Base-by-base conservation (phyloP, 495 filamentous ascomycete genomes). In the Penicillium atrosanguineum region DNA sequence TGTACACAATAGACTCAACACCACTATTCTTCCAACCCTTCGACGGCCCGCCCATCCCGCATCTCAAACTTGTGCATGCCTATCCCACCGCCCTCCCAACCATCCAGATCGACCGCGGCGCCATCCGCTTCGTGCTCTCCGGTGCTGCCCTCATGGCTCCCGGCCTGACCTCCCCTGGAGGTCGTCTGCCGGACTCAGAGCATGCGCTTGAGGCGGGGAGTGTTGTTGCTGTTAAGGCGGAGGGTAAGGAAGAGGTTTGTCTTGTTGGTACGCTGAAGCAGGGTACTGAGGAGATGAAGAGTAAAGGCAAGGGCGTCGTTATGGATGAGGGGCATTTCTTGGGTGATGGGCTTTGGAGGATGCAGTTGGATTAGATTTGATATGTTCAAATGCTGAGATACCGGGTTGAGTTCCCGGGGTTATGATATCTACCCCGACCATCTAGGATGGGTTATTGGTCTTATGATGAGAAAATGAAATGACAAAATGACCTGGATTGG, bases 141-240 rank as follows among this genome's bases (percentile, higher is more conserved):
- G 94, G 94, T 20, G 94, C 94, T 0, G 87, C 92, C 48, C 84
- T 98, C 40, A 98, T 98, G 94, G 91, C 88, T 12, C 94, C 94
- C 0, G 94, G 94, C 0, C 66, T 97, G 53, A 98, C 94, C 7
- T 87, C 82, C 8, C 66, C 85, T 0, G 94, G 95, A 1, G 94
- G 94, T 0, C 62, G 84, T 28, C 69, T 98, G 59, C 94, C 91
- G 25, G 78, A 73, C 46, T 65, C 74, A 26, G 77, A 82, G 50
- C 43, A 72, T 45, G 74, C 69, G 59, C 57, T 96, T 52, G 79
- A 86, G 63, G 83, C 84, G 50, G 93, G 92, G 3, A 79, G 84
- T 64, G 86, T 95, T 46, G 95, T 95, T 19, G 89, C 89, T 15
- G 79, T 98, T 6, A 84, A 84, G 76, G 91, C 94, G 0, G 94